A percentile compares a stretch with the other conserved stretches of the same genome.
Conservation (phyloP, 257 asterid species). For the Solanum megistacrolobum region DNA sequence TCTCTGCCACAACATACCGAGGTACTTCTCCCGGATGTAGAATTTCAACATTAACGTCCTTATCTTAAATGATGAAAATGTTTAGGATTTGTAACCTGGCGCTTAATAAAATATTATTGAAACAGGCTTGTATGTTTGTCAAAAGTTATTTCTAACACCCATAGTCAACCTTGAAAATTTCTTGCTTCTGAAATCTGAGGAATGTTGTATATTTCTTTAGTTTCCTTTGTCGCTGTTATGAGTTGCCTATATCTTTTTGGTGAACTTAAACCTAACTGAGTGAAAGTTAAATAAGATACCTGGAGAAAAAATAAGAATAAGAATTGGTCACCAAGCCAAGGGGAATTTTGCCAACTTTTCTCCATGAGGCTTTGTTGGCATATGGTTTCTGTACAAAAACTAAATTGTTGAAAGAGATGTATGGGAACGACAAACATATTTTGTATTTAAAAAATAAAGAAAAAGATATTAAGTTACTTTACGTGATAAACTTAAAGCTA, state of each 20-base stretch:
- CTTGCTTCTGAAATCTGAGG: not conserved
- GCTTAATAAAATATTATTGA: not conserved
- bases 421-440: not conserved
- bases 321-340: not conserved
- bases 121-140: not conserved
- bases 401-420: not conserved
- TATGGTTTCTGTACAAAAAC: not conserved
- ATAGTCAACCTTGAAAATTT: not conserved
- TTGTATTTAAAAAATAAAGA: not conserved
- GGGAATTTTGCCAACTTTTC: not conserved
- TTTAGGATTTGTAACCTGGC: not conserved
- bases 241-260: not conserved
- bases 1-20: not conserved
- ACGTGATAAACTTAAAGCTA: not conserved
- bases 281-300: not conserved
- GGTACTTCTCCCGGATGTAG: not conserved
- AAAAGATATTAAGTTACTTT: not conserved
- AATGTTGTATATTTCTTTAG: not conserved
- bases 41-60: not conserved
- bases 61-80: not conserved
- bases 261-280: not conserved
- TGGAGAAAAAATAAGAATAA: not conserved
- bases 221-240: not conserved
- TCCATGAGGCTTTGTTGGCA: not conserved
- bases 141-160: not conserved